phyloP scores from a whole-genome alignment of 2,329 filamentous ascomycete species.

The Diaporthe sp. region DNA sequence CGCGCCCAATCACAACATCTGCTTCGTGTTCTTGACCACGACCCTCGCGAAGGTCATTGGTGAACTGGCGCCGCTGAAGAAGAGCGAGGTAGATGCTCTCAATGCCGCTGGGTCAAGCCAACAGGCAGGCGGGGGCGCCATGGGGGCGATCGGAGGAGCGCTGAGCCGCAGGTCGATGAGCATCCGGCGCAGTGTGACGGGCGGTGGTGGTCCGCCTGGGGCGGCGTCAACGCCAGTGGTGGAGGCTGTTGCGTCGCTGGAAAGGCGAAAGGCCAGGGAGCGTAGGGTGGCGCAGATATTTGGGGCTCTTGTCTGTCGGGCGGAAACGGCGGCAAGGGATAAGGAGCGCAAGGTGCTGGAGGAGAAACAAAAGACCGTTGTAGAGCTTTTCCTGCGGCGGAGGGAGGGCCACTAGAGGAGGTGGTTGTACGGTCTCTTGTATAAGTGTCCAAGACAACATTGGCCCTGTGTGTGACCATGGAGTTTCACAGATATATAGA shows the following conservation, averaged over 20 bases:
- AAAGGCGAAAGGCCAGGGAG: constrained; percentile 71
- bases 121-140: constrained; percentile 39
- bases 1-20: constrained; percentile 84
- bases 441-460: not conserved
- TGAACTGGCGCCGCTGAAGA: constrained; percentile 60
- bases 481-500: not conserved
- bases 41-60: constrained; percentile 72
- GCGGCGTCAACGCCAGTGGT: constrained; percentile 44
- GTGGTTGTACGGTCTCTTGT: not conserved
- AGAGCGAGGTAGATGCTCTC: constrained; percentile 52
- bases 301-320: constrained; percentile 71
- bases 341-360: constrained; percentile 71
- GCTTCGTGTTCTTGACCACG: constrained; percentile 87
- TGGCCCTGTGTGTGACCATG: not conserved
- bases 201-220: constrained; percentile 36
- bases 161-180: constrained; percentile 60
- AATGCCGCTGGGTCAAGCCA: constrained; percentile 40
- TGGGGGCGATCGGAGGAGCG: constrained; percentile 41
- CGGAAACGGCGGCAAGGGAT: constrained; percentile 51
- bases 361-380: constrained; percentile 73
- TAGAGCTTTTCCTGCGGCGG: constrained; percentile 76
- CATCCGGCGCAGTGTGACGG: constrained; percentile 52
- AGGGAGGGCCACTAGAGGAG: constrained; percentile 35
- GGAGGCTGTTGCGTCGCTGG: constrained; percentile 56
- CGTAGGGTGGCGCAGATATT: constrained; percentile 75